Percentiles rank a stretch among this genome's conserved stretches.
Conservation (phyloP, 2,329 filamentous ascomycete species). For the Neofusicoccum sp. region DNA sequence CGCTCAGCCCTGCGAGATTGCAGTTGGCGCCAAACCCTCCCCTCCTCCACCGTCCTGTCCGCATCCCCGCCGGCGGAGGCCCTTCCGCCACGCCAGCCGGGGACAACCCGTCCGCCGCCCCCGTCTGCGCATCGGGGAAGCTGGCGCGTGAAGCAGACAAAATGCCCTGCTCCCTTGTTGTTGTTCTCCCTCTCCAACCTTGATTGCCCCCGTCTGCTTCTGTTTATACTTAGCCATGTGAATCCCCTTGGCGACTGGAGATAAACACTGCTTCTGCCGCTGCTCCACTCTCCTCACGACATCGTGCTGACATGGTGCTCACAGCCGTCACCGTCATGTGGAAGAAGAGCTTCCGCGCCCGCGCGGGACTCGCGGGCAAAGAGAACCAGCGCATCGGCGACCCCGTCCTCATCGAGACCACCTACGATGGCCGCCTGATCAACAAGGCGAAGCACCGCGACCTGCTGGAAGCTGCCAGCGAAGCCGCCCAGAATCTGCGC, state of each 20-base stretch:
- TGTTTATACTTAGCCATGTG: not conserved
- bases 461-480: constrained; percentile 30
- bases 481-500: constrained; percentile 24
- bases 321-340: constrained; percentile 47
- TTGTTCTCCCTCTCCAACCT: not conserved
- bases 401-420: constrained; percentile 49
- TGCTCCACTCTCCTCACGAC: not conserved
- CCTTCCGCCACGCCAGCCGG: not conserved
- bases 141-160: constrained; percentile 1
- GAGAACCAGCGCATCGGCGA: constrained; percentile 49
- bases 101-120: not conserved
- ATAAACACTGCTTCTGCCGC: not conserved
- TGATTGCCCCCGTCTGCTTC: not conserved
- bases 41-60: not conserved
- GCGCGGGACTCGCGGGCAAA: too few relatives aligned
- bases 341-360: constrained; percentile 53
- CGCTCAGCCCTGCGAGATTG: constrained; percentile 17
- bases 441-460: not conserved
- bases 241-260: not conserved
- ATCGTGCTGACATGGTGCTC: constrained; percentile 8
- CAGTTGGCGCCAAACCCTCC: not conserved
- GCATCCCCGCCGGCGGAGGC: not conserved
- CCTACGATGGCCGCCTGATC: constrained; percentile 46
- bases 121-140: not conserved
- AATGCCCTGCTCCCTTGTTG: not conserved